phyloP scores from a whole-genome alignment of 495 filamentous ascomycete genomes.

The Talaromyces adpressus region DNA sequence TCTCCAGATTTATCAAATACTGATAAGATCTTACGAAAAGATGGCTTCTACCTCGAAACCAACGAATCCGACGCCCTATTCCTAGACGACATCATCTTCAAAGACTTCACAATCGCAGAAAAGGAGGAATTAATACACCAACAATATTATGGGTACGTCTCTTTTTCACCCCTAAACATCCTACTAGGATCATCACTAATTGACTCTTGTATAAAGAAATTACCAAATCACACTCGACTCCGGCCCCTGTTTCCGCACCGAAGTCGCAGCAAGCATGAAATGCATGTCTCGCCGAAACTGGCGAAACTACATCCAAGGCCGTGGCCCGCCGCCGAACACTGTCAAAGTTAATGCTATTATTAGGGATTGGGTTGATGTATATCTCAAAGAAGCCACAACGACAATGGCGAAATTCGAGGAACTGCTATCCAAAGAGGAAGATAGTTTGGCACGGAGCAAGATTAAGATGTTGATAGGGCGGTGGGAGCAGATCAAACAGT shows the following conservation, averaged over 20 bases:
- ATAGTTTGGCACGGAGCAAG: constrained; percentile 18
- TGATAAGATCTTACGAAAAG: constrained; percentile 18
- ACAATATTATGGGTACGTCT: constrained; percentile 54
- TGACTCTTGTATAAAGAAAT: constrained; percentile 24
- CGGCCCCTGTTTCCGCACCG: constrained; percentile 63
- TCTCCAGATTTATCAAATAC: not conserved
- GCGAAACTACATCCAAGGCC: constrained; percentile 38
- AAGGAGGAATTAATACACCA: constrained; percentile 44
- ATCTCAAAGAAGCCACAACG: constrained; percentile 28
- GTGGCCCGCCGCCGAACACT: constrained; percentile 20
- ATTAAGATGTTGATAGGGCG: constrained; percentile 34
- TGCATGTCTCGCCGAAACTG: constrained; percentile 39
- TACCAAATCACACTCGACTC: constrained; percentile 52
- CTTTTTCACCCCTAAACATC: too few species aligned
- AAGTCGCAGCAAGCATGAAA: constrained; percentile 55
- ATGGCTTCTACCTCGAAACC: constrained; percentile 67
- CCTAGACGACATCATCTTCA: constrained; percentile 63
- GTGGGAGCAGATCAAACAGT: constrained; percentile 44
- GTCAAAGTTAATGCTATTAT: constrained; percentile 28
- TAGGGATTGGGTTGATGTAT: constrained; percentile 30
- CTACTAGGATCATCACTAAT: not conserved
- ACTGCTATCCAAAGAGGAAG: constrained; percentile 17
- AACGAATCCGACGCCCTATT: constrained; percentile 61
- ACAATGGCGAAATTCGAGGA: constrained; percentile 28
- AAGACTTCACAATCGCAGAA: constrained; percentile 36